Evolutionary conservation across 306 rosid genomes (phyloP), one percentile per base, ranked within the genome.

Genomic region (Cucumis melo): DNA sequence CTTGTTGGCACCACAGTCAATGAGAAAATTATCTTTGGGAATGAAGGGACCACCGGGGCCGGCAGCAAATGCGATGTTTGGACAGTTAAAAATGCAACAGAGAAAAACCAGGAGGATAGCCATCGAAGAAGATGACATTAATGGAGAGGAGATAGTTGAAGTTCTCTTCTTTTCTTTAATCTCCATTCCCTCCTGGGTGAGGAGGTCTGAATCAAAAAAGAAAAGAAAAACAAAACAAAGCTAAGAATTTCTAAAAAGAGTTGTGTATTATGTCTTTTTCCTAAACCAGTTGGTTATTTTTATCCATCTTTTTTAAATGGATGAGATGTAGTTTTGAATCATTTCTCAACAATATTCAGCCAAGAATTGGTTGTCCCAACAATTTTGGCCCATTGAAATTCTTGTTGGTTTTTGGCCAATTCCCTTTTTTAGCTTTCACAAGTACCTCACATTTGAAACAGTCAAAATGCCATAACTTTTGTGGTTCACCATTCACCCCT

Each of bases 181-280:
- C 77, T 82, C 85, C 88, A 89, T 91, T 85, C 91, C 96, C 98
- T 83, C 97, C 97, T 82, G 90, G 91, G 81, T 42, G 72, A 44
- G 82, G 81, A 80, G 85, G 90, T 75, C 65, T 82, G 81, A 78
- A 81, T 83, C 81, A 79, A 78, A 82, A 77, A 82, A 77, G 77
- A 61, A 51, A 48, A 64, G 12, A 83, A 54, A 54, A 55, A 46
- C 23, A 74, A 36, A 58, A 68, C 83, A 62, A 46, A 77, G 34
- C 44, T 38, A 78, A 74, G 55, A 81, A 57, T 78, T 73, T 73
- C 62, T 73, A 73, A 73, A 73, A 73, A 73, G 77, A 29, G 46
- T 27, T 50, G 29, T 73, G 19, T 73, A 73, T 73, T 73, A 73
- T 73, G 77, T n/a, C 17, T 24, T 51, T 51, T 3, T 8, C 61